Percentiles rank a stretch among this genome's conserved stretches.
Conservation (phyloP, 768 basidiomycete genomes). For the Filobasidium wieringae region DNA sequence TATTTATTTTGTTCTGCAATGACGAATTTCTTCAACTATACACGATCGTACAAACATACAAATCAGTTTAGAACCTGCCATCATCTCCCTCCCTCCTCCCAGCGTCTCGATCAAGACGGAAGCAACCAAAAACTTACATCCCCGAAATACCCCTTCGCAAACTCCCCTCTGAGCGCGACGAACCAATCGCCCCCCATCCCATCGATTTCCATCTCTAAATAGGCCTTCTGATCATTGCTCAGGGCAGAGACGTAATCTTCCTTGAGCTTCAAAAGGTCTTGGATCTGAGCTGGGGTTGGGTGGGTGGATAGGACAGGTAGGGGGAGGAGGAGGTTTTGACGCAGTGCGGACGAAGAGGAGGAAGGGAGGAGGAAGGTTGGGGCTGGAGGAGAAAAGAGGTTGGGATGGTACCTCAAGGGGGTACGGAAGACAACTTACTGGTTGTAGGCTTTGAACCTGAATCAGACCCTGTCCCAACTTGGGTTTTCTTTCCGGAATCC, state of each 20-base stretch:
- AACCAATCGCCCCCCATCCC: conserved; percentile 39
- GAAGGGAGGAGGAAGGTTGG: not conserved
- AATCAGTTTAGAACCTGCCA: not conserved
- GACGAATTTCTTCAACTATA: conserved; percentile 37
- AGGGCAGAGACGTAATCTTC: conserved; percentile 3
- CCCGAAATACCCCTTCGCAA: conserved; percentile 34
- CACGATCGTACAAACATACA: not conserved
- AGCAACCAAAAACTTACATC: conserved; percentile 23
- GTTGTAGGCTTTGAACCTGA: too few species aligned
- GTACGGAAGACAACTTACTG: too few species aligned
- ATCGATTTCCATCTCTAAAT: conserved; percentile 32
- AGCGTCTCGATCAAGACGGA: not conserved
- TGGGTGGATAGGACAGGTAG: not conserved
- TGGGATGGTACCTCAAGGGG: too few species aligned
- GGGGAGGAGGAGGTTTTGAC: not conserved
- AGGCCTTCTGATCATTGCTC: conserved; percentile 3
- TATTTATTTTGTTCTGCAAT: conserved; percentile 29
- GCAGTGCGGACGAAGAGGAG: not conserved
- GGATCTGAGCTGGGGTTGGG: not conserved
- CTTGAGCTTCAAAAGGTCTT: conserved; percentile 1
- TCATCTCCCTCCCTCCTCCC: not conserved
- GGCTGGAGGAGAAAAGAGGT: not conserved
- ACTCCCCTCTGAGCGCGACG: conserved; percentile 33
- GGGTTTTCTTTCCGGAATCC: too few species aligned
- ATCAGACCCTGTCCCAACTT: too few species aligned